phyloP scores from a whole-genome alignment of 306 rosid species.

The Pueraria montana region DNA sequence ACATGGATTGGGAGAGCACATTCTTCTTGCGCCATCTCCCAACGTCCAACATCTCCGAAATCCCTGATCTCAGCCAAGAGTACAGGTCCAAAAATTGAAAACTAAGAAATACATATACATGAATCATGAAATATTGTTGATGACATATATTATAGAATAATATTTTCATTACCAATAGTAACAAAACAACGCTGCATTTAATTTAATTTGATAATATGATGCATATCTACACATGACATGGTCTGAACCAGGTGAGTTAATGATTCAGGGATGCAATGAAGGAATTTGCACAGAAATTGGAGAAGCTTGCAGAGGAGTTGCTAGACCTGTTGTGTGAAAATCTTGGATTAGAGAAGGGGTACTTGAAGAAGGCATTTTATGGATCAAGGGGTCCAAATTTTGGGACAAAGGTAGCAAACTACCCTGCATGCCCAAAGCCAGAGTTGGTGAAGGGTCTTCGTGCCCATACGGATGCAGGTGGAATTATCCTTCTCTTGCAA shows the following conservation, averaged over 20 bases:
- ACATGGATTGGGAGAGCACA: constrained; percentile 85
- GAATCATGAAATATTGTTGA: too few relatives aligned
- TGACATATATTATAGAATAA: too few relatives aligned
- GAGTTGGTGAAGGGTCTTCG: constrained; percentile 80
- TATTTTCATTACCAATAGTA: too few relatives aligned
- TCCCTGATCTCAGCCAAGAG: constrained; percentile 68
- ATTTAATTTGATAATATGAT: too few relatives aligned
- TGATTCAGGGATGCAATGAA: constrained; percentile 64
- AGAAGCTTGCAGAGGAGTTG: constrained; percentile 71
- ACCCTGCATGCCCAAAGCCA: constrained; percentile 81
- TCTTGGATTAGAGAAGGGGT: constrained; percentile 72
- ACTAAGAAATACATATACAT: too few relatives aligned
- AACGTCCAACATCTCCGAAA: constrained; percentile 59
- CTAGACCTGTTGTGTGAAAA: constrained; percentile 77
- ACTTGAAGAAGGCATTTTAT: constrained; percentile 67
- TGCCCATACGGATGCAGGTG: constrained; percentile 87
- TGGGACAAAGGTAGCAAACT: constrained; percentile 82
- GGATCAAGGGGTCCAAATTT: constrained; percentile 76
- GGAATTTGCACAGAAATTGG: constrained; percentile 67
- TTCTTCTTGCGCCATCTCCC: constrained; percentile 78
- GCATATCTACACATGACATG: not conserved
- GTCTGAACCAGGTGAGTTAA: not conserved
- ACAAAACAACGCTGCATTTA: too few relatives aligned
- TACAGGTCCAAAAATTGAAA: constrained; percentile 48
- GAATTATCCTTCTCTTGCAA: constrained; percentile 78